Evolutionary conservation across 164 flowering plant species (phyloP), one percentile per base, ranked within the genome.

Genomic region (Tetrastigma voinierianum): DNA sequence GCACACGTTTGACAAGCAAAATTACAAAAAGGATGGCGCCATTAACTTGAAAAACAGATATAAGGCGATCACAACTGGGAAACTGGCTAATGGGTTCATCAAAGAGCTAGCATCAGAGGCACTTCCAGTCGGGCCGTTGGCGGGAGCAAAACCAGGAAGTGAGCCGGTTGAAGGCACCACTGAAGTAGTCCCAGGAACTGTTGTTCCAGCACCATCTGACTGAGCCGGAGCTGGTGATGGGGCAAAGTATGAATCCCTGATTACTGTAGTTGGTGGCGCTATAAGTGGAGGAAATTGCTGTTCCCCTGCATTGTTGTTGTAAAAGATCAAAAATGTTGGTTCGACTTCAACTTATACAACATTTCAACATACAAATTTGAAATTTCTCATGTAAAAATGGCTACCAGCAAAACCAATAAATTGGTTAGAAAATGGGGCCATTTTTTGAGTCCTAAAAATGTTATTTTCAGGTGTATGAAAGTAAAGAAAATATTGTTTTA

Each of bases 281-380:
- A 85, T 51, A 15, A 91, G 87, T 10, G 87, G 77, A 23, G 97
- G 95, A 76, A 91, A 85, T 70, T 76, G 86, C 72, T 85, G 97
- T 4, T 70, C 54, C 43, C 87, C 98, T 94, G 90, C 77, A 85
- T 40, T 53, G 48, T 20, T 48, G 25, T 40, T 46, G 10, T 46
- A 17, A 6, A 18, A n/a, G 24, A 52, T 51, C 1, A 58, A 48
- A 25, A 10, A 46, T 16, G 17, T 3, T 32, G 40, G 40, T 32
- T 32, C 40, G 6, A 32, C 6, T 24, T 57, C 17, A 56, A 23
- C 19, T 53, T 53, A 10, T 8, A 3, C 10, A 56, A 10, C 32
- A 56, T 56, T 49, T 14, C 15, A 49, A 49, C 52, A 15, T 14
- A 49, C n/a, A n/a, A n/a, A n/a, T n/a, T n/a, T 49, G 52, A 49